phyloP scores from a whole-genome alignment of 2,329 filamentous ascomycete species.

The Arthrobotrys megalospora region DNA sequence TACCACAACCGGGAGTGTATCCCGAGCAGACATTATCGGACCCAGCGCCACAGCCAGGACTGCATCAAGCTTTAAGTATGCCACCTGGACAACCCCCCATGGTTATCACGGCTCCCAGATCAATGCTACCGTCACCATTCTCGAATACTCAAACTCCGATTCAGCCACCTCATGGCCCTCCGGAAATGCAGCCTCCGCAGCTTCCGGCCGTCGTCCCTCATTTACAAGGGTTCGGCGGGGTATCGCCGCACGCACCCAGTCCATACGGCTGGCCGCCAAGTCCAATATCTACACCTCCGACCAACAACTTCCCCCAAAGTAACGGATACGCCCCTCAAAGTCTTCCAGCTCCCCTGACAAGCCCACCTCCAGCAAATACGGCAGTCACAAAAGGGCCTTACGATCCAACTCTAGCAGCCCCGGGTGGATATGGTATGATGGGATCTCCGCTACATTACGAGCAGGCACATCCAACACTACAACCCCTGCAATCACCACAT shows the following conservation, averaged over 20 bases:
- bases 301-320: constrained; percentile 49
- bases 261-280: constrained; percentile 65
- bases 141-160: constrained; percentile 64
- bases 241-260: constrained; percentile 57
- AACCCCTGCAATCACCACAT: constrained; percentile 67
- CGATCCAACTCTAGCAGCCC: constrained; percentile 62
- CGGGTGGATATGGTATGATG: constrained; percentile 62
- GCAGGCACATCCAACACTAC: constrained; percentile 63
- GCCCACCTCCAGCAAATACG: constrained; percentile 62
- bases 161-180: constrained; percentile 67
- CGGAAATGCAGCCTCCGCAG: constrained; percentile 67
- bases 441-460: constrained; percentile 64
- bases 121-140: constrained; percentile 73
- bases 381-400: constrained; percentile 62
- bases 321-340: constrained; percentile 33
- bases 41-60: constrained; percentile 81
- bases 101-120: constrained; percentile 71
- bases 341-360: constrained; percentile 57
- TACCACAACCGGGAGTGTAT: constrained; percentile 94
- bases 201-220: constrained; percentile 62
- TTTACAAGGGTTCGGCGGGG: constrained; percentile 47
- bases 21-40: constrained; percentile 88
- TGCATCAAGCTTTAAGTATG: constrained; percentile 69
- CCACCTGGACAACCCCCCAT: constrained; percentile 66
- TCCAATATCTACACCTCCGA: constrained; percentile 65